Base-by-base conservation (phyloP, 331 rosid species). In the Malus hybrid region DNA sequence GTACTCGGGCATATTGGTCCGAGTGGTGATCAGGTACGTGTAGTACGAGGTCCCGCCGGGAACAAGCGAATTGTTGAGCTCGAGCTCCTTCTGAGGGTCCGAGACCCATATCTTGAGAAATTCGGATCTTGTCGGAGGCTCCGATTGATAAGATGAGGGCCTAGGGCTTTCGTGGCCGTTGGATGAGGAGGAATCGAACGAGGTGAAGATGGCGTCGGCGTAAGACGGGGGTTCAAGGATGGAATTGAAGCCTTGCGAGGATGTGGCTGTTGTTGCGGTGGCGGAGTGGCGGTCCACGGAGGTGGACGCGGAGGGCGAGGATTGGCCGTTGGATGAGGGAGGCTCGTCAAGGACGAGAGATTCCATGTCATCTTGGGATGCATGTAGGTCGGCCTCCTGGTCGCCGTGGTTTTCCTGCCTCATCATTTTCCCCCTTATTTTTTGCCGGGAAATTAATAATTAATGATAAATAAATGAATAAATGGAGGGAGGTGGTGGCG, bases 171-270 rank as follows among this genome's bases (percentile, higher is more conserved):
- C 70, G 62, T 79, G 83, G 63, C 78, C 78, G 82, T 77, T 74
- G 62, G 85, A 71, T 18, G 76, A 63, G n/a, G 79, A 39, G 18
- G 88, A 81, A 78, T 78, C 88, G 80, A 81, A 84, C 24, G 88
- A 79, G 19, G 79, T 78, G 78, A 81, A 80, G 74, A 81, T 71
- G 8, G 85, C 85, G 19, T 84, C 87, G 20, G 85, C 85, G 60
- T 81, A 81, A 11, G 83, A 84, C 42, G 88, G 85, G 12, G 88
- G 85, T 46, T 83, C 86, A 2, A 83, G 82, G 60, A 83, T 57
- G 75, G 83, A 75, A 65, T 71, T 75, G 75, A 78, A 83, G 58
- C 44, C 34, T 10, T 73, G 68, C 26, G 67, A 39, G 18, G 76
- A 15, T 9, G 67, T 14, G 16, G 22, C 22, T 11, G 81, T 62